A percentile compares a stretch with the other conserved stretches of the same genome.
These are phyloP conservation scores for Thraustochytrium striatum DNA, from an alignment of 352 stramenopile genomes.

Conservation along the genomic window DNA sequence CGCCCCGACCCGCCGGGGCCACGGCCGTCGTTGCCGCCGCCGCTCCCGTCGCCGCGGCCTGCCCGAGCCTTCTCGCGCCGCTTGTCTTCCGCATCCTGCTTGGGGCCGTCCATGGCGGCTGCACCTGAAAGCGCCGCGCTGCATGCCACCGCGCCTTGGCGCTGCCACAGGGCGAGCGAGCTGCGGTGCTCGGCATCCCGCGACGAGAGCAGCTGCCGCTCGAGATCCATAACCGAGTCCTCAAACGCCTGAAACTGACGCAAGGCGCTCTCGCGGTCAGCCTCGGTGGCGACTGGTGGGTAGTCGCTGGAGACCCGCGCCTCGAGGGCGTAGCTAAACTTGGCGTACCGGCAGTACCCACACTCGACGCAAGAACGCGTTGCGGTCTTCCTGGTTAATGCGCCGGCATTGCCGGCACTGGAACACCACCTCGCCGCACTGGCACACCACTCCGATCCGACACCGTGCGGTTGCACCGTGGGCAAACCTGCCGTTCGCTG, in stretches of 20 bases:
- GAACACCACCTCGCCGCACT: slow-evolving; percentile 75
- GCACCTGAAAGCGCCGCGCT: too few relatives aligned
- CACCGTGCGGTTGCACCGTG: slow-evolving; percentile 69
- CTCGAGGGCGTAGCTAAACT: slow-evolving; percentile 61
- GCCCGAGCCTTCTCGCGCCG: too few relatives aligned
- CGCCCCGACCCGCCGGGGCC: too few relatives aligned
- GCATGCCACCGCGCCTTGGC: too few relatives aligned
- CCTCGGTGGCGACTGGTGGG: slow-evolving; percentile 26
- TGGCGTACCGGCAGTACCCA: slow-evolving; percentile 70
- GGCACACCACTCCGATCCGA: slow-evolving; percentile 72
- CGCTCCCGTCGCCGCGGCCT: too few relatives aligned
- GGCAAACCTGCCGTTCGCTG: slow-evolving; percentile 64
- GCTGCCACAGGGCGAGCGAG: too few relatives aligned
- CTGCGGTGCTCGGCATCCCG: too few relatives aligned
- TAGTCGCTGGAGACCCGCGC: slow-evolving; percentile 32
- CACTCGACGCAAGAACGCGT: slow-evolving; percentile 79
- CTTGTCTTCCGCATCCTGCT: too few relatives aligned
- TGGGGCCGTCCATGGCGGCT: too few relatives aligned
- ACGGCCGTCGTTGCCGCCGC: too few relatives aligned
- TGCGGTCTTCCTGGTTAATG: slow-evolving; percentile 77
- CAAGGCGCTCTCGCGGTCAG: slow-evolving; percentile 24
- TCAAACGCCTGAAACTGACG: background rate
- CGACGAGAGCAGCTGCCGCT: too few relatives aligned
- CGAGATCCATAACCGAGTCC: background rate
- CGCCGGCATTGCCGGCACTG: slow-evolving; percentile 73